A percentile compares a stretch with the other conserved stretches of the same genome.
These are phyloP conservation scores for Termitomyces sp. DNA, from an alignment of 768 basidiomycete species.

Conservation along the genomic window DNA sequence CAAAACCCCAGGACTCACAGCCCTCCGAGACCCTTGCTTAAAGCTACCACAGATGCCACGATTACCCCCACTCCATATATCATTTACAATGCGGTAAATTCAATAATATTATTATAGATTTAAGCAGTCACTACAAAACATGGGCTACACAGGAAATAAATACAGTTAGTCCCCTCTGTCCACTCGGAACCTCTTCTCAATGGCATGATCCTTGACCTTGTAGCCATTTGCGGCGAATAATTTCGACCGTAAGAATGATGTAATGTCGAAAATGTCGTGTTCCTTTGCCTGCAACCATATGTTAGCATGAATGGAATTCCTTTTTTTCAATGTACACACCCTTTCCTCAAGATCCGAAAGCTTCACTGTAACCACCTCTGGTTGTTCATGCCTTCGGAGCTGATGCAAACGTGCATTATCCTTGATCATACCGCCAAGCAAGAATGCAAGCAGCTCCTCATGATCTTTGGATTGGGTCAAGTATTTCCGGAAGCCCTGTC, in stretches of 20 bases:
- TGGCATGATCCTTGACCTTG: conserved; percentile 56
- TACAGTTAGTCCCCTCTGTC: conserved; percentile 34
- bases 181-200: conserved; percentile 71
- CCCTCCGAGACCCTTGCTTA: background rate
- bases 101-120: conserved; percentile 13
- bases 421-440: conserved; percentile 91
- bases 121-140: background rate
- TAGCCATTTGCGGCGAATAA: conserved; percentile 91
- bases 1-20: background rate
- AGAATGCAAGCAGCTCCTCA: conserved; percentile 91
- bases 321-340: conserved; percentile 40
- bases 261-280: conserved; percentile 90
- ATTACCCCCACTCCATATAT: conserved; percentile 10
- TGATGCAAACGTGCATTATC: conserved; percentile 87
- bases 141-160: conserved; percentile 12
- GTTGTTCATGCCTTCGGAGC: conserved; percentile 71
- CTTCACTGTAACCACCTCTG: conserved; percentile 72
- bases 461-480: conserved; percentile 93
- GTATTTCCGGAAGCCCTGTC: conserved; percentile 94
- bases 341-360: conserved; percentile 82
- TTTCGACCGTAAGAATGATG: conserved; percentile 80
- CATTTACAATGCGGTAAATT: background rate
- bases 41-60: background rate
- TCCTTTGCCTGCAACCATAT: conserved; percentile 73
- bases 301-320: background rate